Conservation (phyloP, 805 yeast genomes). For the Ogataea angusta region DNA sequence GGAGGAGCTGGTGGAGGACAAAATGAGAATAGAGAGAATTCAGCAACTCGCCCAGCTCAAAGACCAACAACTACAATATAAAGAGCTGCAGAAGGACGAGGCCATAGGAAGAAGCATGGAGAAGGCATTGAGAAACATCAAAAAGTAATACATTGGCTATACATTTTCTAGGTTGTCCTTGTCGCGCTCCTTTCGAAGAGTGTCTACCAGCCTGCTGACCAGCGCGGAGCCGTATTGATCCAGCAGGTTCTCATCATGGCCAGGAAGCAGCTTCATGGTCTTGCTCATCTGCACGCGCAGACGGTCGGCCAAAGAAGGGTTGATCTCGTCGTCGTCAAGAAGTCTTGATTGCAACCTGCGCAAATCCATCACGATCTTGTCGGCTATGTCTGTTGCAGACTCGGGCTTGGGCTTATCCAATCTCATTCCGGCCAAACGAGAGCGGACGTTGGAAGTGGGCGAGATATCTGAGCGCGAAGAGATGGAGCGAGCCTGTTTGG, state of each 20-base stretch:
- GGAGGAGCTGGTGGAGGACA: slow-evolving; percentile 58
- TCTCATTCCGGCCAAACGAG: slow-evolving; percentile 15
- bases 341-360: slow-evolving; percentile 12
- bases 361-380: slow-evolving; percentile 6
- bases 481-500: slow-evolving; percentile 7
- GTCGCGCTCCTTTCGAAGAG: slow-evolving; percentile 5
- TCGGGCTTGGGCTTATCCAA: slow-evolving; percentile 7
- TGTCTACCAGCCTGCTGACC: slow-evolving; percentile 8
- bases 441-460: slow-evolving; percentile 9
- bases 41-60: slow-evolving; percentile 48
- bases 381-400: not conserved
- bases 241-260: slow-evolving; percentile 16
- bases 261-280: slow-evolving; percentile 19
- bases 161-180: slow-evolving; percentile 18
- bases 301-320: not conserved
- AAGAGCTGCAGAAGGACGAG: slow-evolving; percentile 17
- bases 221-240: slow-evolving; percentile 15
- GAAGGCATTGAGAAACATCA: slow-evolving; percentile 22
- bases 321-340: slow-evolving; percentile 4
- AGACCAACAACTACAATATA: slow-evolving; percentile 37
- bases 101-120: slow-evolving; percentile 21
- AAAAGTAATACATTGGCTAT: not conserved
- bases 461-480: slow-evolving; percentile 10
- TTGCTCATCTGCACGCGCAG: slow-evolving; percentile 14
- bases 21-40: slow-evolving; percentile 50